Percentiles rank a stretch among this genome's conserved stretches.
These are phyloP conservation scores for Nitzschia palea DNA, from an alignment of 108 stramenopile genomes.

Conservation along the genomic window DNA sequence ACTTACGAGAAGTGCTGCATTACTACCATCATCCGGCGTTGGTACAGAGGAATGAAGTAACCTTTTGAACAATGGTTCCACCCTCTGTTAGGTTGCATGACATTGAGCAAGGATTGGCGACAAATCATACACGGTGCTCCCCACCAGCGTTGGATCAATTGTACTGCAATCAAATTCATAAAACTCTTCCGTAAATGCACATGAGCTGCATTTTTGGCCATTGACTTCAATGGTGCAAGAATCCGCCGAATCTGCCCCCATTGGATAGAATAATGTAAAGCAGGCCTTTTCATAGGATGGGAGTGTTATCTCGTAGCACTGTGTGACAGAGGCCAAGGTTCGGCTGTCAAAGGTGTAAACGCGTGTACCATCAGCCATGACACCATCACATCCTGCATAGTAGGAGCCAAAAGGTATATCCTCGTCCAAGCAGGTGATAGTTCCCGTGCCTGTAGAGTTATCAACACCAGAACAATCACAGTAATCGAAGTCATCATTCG, in stretches of 20 bases:
- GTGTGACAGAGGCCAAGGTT: not conserved
- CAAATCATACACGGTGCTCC: too few relatives aligned
- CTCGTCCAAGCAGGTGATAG: not conserved
- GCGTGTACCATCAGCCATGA: not conserved
- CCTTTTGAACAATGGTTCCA: too few relatives aligned
- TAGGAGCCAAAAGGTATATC: not conserved
- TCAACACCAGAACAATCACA: constrained; percentile 8
- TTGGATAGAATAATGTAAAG: not conserved
- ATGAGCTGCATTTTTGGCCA: not conserved
- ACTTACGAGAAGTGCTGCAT: too few relatives aligned
- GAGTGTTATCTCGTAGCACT: not conserved
- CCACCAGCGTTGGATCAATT: too few relatives aligned
- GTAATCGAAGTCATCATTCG: not conserved
- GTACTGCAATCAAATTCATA: constrained; percentile 4
- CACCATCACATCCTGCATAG: constrained; percentile 4
- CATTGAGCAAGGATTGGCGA: too few relatives aligned
- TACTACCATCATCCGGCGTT: too few relatives aligned
- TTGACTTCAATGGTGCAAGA: constrained; percentile 10
- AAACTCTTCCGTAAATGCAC: not conserved
- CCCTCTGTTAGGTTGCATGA: too few relatives aligned
- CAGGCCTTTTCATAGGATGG: constrained; percentile 9
- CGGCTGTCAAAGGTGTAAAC: not conserved
- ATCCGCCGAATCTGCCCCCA: not conserved
- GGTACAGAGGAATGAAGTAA: too few relatives aligned
- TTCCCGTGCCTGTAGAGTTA: not conserved